phyloP scores from a whole-genome alignment of 2,329 filamentous ascomycete genomes.

The Tolypocladium amazonense region DNA sequence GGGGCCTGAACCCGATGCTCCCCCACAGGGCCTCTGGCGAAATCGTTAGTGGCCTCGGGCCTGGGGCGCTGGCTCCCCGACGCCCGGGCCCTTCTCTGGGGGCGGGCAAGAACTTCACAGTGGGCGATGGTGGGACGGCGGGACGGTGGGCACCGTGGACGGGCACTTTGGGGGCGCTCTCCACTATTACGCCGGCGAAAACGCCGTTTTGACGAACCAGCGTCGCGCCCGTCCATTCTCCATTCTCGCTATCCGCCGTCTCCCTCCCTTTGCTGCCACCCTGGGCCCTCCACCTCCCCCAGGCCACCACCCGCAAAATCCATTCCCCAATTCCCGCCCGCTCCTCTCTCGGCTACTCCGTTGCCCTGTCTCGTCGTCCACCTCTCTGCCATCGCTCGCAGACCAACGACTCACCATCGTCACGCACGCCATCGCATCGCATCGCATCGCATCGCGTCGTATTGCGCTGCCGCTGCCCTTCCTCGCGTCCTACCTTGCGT shows the following conservation, averaged over 20 bases:
- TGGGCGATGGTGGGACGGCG: background rate
- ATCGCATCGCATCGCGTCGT: background rate
- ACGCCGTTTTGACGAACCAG: slow-evolving; percentile 37
- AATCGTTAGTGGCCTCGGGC: background rate
- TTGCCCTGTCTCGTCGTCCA: background rate
- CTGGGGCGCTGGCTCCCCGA: background rate
- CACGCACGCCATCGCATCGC: background rate
- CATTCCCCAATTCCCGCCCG: background rate
- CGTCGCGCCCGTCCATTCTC: slow-evolving; percentile 5
- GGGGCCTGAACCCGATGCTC: background rate
- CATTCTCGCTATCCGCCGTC: slow-evolving; percentile 9
- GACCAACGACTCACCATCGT: background rate
- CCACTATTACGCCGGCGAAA: slow-evolving; percentile 51
- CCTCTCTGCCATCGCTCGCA: background rate
- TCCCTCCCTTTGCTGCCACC: slow-evolving; percentile 11
- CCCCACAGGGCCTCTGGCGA: background rate
- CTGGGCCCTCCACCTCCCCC: slow-evolving; percentile 6
- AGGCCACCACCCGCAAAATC: background rate
- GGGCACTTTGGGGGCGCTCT: slow-evolving; percentile 17
- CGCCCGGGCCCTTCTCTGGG: background rate
- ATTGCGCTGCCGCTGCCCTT: background rate
- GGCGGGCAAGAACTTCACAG: background rate
- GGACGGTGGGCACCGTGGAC: background rate
- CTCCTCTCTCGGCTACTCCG: background rate
- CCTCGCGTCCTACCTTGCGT: background rate